A percentile compares a stretch with the other conserved stretches of the same genome.
phyloP scores from a whole-genome alignment of 768 basidiomycete genomes.

The Boletus rufocinnamomeus region DNA sequence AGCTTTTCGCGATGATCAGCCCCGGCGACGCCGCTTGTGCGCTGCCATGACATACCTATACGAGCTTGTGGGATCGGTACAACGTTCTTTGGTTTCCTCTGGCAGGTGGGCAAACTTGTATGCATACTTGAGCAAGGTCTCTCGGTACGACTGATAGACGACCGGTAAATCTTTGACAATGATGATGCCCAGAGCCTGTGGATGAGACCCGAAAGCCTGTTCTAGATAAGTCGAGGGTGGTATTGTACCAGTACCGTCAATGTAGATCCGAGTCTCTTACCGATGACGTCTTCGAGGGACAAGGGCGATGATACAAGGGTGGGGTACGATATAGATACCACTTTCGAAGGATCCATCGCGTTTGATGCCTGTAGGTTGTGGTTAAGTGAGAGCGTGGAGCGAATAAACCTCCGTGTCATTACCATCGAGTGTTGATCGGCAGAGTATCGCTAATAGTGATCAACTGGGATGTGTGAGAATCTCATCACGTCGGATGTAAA shows the following conservation, averaged over 20 bases:
- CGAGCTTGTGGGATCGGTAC: slow-evolving; percentile 67
- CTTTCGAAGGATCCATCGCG: slow-evolving; percentile 17
- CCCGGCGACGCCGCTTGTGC: not conserved
- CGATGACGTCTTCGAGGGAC: slow-evolving; percentile 60
- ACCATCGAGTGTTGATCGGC: not conserved
- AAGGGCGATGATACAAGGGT: slow-evolving; percentile 55
- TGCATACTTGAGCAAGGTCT: slow-evolving; percentile 71
- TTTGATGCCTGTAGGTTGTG: slow-evolving; percentile 17
- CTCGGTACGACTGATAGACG: slow-evolving; percentile 61
- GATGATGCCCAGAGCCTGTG: slow-evolving; percentile 77
- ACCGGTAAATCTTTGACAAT: slow-evolving; percentile 79
- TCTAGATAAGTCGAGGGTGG: slow-evolving; percentile 41
- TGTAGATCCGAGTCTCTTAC: slow-evolving; percentile 37
- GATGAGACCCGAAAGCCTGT: slow-evolving; percentile 80
- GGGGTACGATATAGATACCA: slow-evolving; percentile 62
- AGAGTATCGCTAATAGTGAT: not conserved
- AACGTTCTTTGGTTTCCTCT: slow-evolving; percentile 66
- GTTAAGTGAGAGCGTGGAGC: slow-evolving; percentile 5
- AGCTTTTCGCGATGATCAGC: slow-evolving; percentile 45
- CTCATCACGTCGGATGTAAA: too few relatives aligned
- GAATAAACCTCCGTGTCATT: slow-evolving; percentile 22
- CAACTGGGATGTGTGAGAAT: not conserved
- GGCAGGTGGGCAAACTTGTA: slow-evolving; percentile 76
- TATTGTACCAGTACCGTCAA: not conserved
- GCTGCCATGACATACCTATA: slow-evolving; percentile 61